Base-by-base conservation (phyloP, 768 basidiomycete genomes). In the Pisolithus orientalis region DNA sequence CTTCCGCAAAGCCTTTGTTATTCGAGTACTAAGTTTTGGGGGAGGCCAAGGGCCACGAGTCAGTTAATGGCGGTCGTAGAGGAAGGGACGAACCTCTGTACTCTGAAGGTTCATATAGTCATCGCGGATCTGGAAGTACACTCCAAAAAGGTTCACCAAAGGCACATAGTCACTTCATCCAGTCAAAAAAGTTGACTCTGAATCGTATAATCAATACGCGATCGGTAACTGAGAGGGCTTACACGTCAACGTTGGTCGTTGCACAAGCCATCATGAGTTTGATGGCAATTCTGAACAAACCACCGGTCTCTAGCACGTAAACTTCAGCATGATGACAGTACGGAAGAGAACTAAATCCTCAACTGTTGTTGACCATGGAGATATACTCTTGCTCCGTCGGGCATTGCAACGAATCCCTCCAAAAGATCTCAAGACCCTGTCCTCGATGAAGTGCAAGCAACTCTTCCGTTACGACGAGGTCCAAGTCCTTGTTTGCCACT, bases 71-170 rank as follows among this genome's bases (percentile, higher is more conserved):
- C 21, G 3, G 8, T 16, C 4, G 10, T 32, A 40, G 16, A n/a
- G 32, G 21, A 31, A 48, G 8, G 47, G n/a, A 29, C 72, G 25
- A 59, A 92, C 93, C 75, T 94, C 83, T 16, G 80, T 78, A 45
- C 89, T 91, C 62, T 94, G 85, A 25, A 97, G 72, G 61, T 97
- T 97, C 89, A 95, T 92, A 44, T 94, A 88, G 66, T 97, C 95
- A 60, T 98, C 95, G n/a, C 94, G 74, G 59, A 98, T 94, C 65
- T 98, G 95, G 67, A 93, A 96, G 61, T 84, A 88, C n/a, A 96
- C 82, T 2, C 94, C 92, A 54, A 97, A 87, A 9, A 96, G 79
- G 66, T 96, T 96, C 56, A 95, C 90, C 2, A 98, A 77, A 0
- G 94, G 92, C 1, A 95, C 83, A 57, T 91, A 96, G 67, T 97